A percentile compares a stretch with the other conserved stretches of the same genome.
These are phyloP conservation scores for Spiromastix sp. DNA, from an alignment of 2,329 filamentous ascomycete genomes.

Conservation along the genomic window DNA sequence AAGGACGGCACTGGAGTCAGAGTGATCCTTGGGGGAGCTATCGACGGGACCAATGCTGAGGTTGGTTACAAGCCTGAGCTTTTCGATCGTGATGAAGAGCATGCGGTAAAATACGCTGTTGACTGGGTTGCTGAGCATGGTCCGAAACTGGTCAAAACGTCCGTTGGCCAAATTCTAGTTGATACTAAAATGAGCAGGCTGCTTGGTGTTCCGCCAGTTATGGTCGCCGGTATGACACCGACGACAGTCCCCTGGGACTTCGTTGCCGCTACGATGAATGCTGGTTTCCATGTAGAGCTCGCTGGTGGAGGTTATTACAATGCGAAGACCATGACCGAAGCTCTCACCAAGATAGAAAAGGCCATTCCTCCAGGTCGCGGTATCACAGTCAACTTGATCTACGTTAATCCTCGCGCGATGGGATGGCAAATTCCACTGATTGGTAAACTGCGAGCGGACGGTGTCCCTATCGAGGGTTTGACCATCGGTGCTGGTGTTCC, in stretches of 20 bases:
- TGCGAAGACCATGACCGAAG: slow-evolving; percentile 69
- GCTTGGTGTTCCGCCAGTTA: slow-evolving; percentile 71
- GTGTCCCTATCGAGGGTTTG: slow-evolving; percentile 81
- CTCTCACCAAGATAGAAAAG: slow-evolving; percentile 74
- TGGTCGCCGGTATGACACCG: slow-evolving; percentile 93
- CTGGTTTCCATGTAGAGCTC: slow-evolving; percentile 87
- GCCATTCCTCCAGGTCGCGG: slow-evolving; percentile 74
- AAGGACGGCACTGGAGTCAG: slow-evolving; percentile 97
- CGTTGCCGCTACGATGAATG: slow-evolving; percentile 84
- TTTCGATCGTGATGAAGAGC: slow-evolving; percentile 90
- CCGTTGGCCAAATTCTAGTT: slow-evolving; percentile 78
- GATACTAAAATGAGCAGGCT: slow-evolving; percentile 94
- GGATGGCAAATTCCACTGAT: slow-evolving; percentile 85
- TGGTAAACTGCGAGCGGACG: slow-evolving; percentile 67
- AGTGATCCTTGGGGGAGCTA: slow-evolving; percentile 87
- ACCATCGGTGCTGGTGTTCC: slow-evolving; percentile 91
- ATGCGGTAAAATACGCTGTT: slow-evolving; percentile 87
- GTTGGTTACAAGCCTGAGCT: slow-evolving; percentile 97
- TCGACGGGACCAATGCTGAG: slow-evolving; percentile 80
- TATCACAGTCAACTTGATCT: slow-evolving; percentile 84
- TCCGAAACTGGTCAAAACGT: slow-evolving; percentile 82
- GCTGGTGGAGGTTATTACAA: slow-evolving; percentile 85
- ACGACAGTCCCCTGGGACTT: slow-evolving; percentile 85
- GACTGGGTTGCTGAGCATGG: slow-evolving; percentile 98
- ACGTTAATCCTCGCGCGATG: slow-evolving; percentile 83